Evolutionary conservation across 2,329 filamentous ascomycete genomes (phyloP).

Genomic region (Calonectria pseudoreteaudii): DNA sequence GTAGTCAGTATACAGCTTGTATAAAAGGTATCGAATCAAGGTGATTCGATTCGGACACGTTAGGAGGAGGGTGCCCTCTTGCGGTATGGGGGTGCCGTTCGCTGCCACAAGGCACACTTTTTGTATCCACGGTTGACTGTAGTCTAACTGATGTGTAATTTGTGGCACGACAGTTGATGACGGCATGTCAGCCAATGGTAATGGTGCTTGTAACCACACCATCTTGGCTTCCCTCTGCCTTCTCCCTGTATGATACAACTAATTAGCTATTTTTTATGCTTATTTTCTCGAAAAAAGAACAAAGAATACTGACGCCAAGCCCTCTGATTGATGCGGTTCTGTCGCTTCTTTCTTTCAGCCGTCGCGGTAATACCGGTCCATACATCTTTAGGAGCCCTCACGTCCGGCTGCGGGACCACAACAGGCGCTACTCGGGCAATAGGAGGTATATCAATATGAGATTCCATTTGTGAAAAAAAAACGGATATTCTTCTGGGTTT

Average conservation of each 20-base stretch:
- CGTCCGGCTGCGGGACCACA: neutral
- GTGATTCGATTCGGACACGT: neutral
- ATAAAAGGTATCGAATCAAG: neutral
- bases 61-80: neutral
- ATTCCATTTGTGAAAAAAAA: neutral
- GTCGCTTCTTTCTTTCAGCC: conserved; percentile 14
- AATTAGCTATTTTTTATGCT: neutral
- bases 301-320: conserved; percentile 2
- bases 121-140: neutral
- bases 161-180: too few relatives aligned
- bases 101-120: neutral
- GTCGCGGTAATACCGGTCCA: conserved; percentile 16
- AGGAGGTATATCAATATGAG: neutral
- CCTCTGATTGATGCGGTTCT: conserved; percentile 24
- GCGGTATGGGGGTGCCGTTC: neutral
- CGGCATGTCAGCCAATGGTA: neutral
- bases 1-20: conserved; percentile 11
- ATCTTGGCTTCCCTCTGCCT: neutral
- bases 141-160: neutral
- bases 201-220: neutral
- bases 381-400: neutral
- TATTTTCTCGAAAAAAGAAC: neutral
- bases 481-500: neutral
- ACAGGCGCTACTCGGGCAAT: too few relatives aligned
- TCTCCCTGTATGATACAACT: neutral